Evolutionary conservation across 2,329 filamentous ascomycete genomes (phyloP).

Genomic region (Botrytis medusae): DNA sequence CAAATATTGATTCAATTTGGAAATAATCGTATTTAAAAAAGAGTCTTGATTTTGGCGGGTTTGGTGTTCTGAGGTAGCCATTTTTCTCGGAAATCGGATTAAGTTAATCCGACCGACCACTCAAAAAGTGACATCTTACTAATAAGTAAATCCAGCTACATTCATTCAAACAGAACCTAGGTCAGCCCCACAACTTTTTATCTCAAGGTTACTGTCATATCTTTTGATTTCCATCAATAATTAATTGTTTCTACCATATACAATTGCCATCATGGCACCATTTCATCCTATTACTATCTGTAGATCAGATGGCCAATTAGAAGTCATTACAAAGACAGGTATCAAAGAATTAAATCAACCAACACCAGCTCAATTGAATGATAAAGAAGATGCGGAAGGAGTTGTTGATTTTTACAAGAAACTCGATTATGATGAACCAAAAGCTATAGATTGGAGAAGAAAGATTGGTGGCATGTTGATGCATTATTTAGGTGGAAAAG

Average conservation of each 20-base stretch:
- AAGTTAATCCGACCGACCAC: not conserved
- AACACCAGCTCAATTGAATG: slow-evolving; percentile 51
- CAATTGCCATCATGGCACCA: slow-evolving; percentile 27
- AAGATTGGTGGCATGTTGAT: slow-evolving; percentile 60
- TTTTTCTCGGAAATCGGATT: not conserved
- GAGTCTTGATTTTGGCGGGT: too few species aligned
- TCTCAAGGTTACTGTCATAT: not conserved
- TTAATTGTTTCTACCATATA: not conserved
- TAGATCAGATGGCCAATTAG: slow-evolving; percentile 36
- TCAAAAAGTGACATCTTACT: not conserved
- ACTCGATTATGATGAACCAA: slow-evolving; percentile 50
- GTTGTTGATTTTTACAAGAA: slow-evolving; percentile 55
- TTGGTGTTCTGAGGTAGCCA: too few species aligned
- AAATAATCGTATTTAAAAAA: too few species aligned
- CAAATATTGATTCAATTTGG: too few species aligned
- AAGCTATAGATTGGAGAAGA: slow-evolving; percentile 57
- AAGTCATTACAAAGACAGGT: slow-evolving; percentile 30
- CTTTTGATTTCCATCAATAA: not conserved
- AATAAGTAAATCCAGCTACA: not conserved
- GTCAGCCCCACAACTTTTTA: slow-evolving; percentile 6
- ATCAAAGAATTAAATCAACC: slow-evolving; percentile 49
- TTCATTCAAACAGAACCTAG: not conserved
- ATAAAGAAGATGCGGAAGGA: slow-evolving; percentile 52
- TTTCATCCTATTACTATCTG: slow-evolving; percentile 33
- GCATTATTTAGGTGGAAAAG: slow-evolving; percentile 46